Evolutionary conservation across 2,329 filamentous ascomycete species (phyloP), one percentile per base, ranked within the genome.

Genomic region (Diplodia sapinea): DNA sequence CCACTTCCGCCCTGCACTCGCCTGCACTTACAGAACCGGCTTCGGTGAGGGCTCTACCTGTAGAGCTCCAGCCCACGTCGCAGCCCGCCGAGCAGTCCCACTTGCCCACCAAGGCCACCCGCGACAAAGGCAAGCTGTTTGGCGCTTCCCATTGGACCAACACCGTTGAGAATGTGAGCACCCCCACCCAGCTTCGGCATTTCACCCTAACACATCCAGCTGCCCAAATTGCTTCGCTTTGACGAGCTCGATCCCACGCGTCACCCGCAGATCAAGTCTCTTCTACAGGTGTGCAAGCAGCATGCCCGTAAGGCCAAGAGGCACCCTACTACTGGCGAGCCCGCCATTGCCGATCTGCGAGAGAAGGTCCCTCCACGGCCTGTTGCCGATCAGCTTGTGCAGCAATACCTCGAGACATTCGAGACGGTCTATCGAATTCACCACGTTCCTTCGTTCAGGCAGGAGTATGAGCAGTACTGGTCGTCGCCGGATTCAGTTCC

Each of bases 81-180:
- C 33, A 17, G 49, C 26, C 36, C 2, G 17, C 15, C 20, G 9
- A 33, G 1, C 17, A 43, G 23, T 26, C 52, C 2, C 8, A 38
- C 17, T 5, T 40, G 20, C 63, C 63, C 2, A 23, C 26, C 4
- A 51, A 26, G 20, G 47, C 47, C 33, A 38, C 20, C 12, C 31
- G 17, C 26, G 17, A 59, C 52, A 54, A 66, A 31, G 54, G 64
- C n/a, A 36, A 56, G 86, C 0, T 72, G 88, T 0, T 86, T 87
- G 71, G 87, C 86, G 0, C 83, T 83, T 71, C 84, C 36, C 85
- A 87, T 71, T 88, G 85, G 82, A 80, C 86, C n/a, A 85, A 83
- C 68, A 79, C 79, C 1, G 73, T 84, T 12, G 71, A 77, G 0
- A 70, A 85, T 54, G 84, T 87, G 71, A 73, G 81, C 29, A 3